These are phyloP conservation scores for Leptographium radiaticola DNA, from an alignment of 2,329 filamentous ascomycete species.

Conservation along the genomic window DNA sequence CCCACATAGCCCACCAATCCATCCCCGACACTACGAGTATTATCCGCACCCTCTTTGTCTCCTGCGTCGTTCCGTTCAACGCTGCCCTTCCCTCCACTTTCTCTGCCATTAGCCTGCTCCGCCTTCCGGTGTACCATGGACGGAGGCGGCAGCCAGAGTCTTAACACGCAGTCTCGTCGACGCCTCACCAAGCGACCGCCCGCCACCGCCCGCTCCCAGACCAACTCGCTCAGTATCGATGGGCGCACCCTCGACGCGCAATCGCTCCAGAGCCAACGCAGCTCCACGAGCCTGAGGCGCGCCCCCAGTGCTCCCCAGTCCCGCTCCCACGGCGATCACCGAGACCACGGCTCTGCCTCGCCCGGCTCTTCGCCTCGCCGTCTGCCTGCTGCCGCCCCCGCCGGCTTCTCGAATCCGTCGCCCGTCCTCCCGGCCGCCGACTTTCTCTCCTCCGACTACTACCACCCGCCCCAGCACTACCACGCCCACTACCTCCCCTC, in stretches of 20 bases:
- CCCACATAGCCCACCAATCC: background rate
- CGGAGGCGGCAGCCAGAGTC: slow-evolving; percentile 17
- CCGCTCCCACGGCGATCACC: slow-evolving; percentile 23
- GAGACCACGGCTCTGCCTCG: slow-evolving; percentile 31
- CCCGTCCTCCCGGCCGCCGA: slow-evolving; percentile 32
- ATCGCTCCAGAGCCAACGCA: slow-evolving; percentile 48
- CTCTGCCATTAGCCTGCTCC: slow-evolving; percentile 3
- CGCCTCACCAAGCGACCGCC: slow-evolving; percentile 51
- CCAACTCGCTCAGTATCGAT: slow-evolving; percentile 37
- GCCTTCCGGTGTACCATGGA: slow-evolving; percentile 29
- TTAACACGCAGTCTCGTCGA: slow-evolving; percentile 35
- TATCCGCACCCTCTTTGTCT: background rate
- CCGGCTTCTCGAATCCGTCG: slow-evolving; percentile 26
- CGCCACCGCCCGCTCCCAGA: slow-evolving; percentile 32
- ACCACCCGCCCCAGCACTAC: slow-evolving; percentile 9
- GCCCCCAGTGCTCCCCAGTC: slow-evolving; percentile 45
- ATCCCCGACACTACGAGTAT: background rate
- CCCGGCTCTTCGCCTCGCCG: slow-evolving; percentile 35
- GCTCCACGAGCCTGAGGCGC: slow-evolving; percentile 48
- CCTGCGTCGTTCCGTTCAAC: background rate
- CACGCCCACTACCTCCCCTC: slow-evolving; percentile 1
- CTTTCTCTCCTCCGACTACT: slow-evolving; percentile 26
- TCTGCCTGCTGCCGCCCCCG: slow-evolving; percentile 20
- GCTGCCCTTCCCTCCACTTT: background rate
- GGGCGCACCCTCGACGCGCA: slow-evolving; percentile 37